Conservation (phyloP, 1,139 yeast genomes). For the Protomyces gravidus region DNA sequence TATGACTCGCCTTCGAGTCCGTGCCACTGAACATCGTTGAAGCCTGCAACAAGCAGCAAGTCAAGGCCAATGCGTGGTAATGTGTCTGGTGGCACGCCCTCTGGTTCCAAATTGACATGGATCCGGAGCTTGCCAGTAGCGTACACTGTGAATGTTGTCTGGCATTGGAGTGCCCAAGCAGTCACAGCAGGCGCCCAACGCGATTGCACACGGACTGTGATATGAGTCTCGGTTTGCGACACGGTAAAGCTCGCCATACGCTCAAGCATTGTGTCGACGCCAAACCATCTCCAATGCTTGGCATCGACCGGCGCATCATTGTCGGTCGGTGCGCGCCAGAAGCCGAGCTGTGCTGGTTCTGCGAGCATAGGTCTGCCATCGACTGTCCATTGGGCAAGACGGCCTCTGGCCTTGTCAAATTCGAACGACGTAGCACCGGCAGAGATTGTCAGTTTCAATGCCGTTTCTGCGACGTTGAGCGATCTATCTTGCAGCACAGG, state of each 20-base stretch:
- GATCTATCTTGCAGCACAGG: neutral
- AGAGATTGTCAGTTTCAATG: neutral
- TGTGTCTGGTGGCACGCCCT: conserved; percentile 28
- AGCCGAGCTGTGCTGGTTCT: conserved; percentile 34
- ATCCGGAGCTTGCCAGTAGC: conserved; percentile 7
- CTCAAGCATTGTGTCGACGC: conserved; percentile 33
- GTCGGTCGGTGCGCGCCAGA: conserved; percentile 43
- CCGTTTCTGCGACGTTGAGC: conserved; percentile 21
- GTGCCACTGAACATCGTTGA: conserved; percentile 39
- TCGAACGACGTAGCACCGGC: conserved; percentile 12
- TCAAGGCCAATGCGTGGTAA: conserved; percentile 40
- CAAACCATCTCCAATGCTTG: conserved; percentile 35
- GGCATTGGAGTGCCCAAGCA: conserved; percentile 27
- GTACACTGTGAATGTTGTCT: conserved; percentile 18
- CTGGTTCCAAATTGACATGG: conserved; percentile 15
- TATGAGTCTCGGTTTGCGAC: conserved; percentile 22
- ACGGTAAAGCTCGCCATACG: neutral
- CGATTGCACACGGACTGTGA: conserved; percentile 9
- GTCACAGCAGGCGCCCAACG: conserved; percentile 27
- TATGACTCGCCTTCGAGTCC: conserved; percentile 45
- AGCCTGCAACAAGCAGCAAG: conserved; percentile 29
- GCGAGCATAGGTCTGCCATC: conserved; percentile 31
- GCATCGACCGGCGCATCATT: conserved; percentile 38
- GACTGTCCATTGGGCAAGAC: conserved; percentile 32
- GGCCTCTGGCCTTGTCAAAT: conserved; percentile 34